Evolutionary conservation across 345 rosid genomes (phyloP), one percentile per base, ranked within the genome.

Genomic region (Corchorus capsularis): DNA sequence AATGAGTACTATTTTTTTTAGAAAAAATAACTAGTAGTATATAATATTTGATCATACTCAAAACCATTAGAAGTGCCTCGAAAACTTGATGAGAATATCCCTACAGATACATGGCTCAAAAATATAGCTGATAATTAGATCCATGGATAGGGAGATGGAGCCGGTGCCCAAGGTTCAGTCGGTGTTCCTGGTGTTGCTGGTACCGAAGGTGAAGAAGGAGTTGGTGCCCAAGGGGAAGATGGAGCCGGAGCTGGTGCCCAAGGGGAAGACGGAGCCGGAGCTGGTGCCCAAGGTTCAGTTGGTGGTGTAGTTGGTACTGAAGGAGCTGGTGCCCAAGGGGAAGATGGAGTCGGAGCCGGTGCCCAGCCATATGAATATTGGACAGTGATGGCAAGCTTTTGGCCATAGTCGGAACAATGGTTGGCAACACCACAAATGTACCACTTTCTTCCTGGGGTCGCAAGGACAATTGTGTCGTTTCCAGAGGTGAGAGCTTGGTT

Each of bases 381-480:
- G 0, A 85, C 85, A 1, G 56, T 77, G 43, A 87, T 81, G n/a
- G 37, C 73, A 1, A 89, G 83, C 86, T 87, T 89, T 75, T 77
- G 78, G 19, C 83, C 79, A 22, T 41, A 27, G 27, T 27, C 11
- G 0, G 65, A 39, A 43, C 90, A 84, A 59, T 87, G 90, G 3
- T n/a, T 6, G 0, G 16, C 32, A 6, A 73, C 16, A 5, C 89
- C 86, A n/a, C 90, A 85, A 20, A 87, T 83, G 76, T 84, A 89
- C 86, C 93, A 79, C 70, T 85, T 85, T 16, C 70, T 80, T 37
- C 87, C 88, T 0, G 85, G 70, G 7, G 69, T 37, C 1, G 0
- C 0, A 4, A 87, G 82, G n/a, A 77, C 39, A 43, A 89, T 69
- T n/a, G n/a, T 64, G 59, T 84, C 93, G 1, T 79, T 63, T 7